Conservation (phyloP, 164 flowering plant genomes). For the Litsea cubeba region DNA sequence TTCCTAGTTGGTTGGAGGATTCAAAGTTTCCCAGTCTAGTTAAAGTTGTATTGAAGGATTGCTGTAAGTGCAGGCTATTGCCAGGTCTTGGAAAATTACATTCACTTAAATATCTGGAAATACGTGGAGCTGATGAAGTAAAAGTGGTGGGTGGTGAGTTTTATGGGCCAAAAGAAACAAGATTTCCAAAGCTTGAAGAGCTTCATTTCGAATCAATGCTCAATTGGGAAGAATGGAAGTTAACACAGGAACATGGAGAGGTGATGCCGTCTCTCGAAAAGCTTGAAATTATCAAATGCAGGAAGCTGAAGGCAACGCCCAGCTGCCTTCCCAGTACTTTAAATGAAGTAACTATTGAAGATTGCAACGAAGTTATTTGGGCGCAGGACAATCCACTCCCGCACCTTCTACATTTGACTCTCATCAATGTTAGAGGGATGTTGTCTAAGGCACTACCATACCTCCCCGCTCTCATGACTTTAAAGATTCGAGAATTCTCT, state of each 20-base stretch:
- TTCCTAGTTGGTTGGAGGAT: not conserved
- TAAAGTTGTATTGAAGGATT: accelerated
- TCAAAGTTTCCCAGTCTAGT: not conserved
- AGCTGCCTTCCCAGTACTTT: not conserved
- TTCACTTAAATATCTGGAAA: not conserved
- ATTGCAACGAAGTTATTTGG: no score
- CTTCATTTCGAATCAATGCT: not conserved
- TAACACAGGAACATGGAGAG: not conserved
- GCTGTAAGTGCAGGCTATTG: not conserved
- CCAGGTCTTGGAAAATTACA: not conserved
- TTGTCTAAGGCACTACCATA: no score
- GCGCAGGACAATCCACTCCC: no score
- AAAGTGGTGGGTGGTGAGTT: not conserved
- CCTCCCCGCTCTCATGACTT: no score
- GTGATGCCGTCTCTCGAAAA: not conserved
- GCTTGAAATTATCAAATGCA: not conserved
- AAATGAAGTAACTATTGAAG: no score
- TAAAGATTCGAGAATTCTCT: no score
- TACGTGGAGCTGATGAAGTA: not conserved
- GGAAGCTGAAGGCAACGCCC: not conserved
- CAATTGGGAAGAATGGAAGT: not conserved
- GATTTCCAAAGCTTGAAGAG: not conserved
- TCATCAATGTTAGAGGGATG: no score
- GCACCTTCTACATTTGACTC: no score
- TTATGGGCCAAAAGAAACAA: not conserved